These are phyloP conservation scores for Neolentinus lepideus DNA, from an alignment of 1,284 basidiomycete genomes.

Conservation along the genomic window DNA sequence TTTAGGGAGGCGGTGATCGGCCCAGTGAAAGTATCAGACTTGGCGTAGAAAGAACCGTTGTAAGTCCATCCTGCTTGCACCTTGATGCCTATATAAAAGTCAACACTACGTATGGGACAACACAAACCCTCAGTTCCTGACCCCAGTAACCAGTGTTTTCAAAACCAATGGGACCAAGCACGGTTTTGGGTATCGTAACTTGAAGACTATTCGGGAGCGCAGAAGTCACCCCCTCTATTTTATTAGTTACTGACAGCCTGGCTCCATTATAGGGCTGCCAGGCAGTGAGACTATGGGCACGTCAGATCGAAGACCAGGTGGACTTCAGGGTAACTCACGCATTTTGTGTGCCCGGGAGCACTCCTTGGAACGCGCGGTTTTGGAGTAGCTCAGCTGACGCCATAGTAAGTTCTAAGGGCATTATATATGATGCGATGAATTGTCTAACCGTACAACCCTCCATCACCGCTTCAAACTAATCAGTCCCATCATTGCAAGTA, in stretches of 20 bases:
- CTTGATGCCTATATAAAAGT: constrained; percentile 24
- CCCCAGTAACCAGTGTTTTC: constrained; percentile 29
- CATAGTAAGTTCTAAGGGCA: neutral
- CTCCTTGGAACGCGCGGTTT: constrained; percentile 28
- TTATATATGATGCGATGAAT: neutral
- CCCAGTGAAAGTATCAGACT: constrained; percentile 22
- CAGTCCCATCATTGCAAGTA: neutral
- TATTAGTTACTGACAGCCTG: constrained; percentile 21
- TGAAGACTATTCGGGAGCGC: constrained; percentile 26
- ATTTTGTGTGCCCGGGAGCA: constrained; percentile 19
- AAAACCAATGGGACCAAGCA: constrained; percentile 25
- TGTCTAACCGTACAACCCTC: constrained; percentile 23
- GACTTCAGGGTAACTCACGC: constrained; percentile 1
- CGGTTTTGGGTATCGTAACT: constrained; percentile 21
- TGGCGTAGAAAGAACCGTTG: constrained; percentile 28
- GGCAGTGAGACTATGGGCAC: constrained; percentile 12
- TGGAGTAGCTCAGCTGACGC: constrained; percentile 18
- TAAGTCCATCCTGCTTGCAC: constrained; percentile 28
- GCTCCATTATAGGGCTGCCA: constrained; percentile 25
- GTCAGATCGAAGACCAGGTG: neutral
- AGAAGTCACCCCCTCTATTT: constrained; percentile 20
- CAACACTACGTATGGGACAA: neutral
- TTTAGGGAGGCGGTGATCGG: constrained; percentile 24
- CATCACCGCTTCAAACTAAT: constrained; percentile 19
- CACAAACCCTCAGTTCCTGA: neutral